These are phyloP conservation scores for Verticillium alfalfae DNA, from an alignment of 2,329 filamentous ascomycete genomes.

Conservation along the genomic window DNA sequence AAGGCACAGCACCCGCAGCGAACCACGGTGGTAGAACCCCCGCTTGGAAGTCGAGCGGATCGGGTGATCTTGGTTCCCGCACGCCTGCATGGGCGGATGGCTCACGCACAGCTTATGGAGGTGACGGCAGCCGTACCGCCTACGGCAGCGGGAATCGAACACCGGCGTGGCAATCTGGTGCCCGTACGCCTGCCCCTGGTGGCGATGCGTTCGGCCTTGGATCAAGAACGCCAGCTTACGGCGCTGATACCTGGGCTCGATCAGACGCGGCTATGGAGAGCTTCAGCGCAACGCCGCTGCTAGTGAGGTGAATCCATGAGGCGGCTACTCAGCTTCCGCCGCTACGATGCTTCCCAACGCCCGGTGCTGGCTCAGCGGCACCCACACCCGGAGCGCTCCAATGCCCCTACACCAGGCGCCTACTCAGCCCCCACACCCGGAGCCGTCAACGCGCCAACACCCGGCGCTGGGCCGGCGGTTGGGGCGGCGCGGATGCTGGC, in stretches of 20 bases:
- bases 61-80: slow-evolving; percentile 47
- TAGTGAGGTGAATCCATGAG: slow-evolving; percentile 56
- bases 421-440: slow-evolving; percentile 60
- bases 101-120: slow-evolving; percentile 62
- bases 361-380: slow-evolving; percentile 53
- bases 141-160: slow-evolving; percentile 71
- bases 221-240: slow-evolving; percentile 64
- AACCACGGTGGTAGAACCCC: slow-evolving; percentile 52
- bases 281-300: slow-evolving; percentile 50
- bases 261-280: too few relatives aligned
- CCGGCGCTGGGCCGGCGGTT: slow-evolving; percentile 51
- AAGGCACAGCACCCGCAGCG: slow-evolving; percentile 43
- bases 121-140: slow-evolving; percentile 68
- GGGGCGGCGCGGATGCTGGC: slow-evolving; percentile 56
- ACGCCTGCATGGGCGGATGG: slow-evolving; percentile 69
- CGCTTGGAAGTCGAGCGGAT: slow-evolving; percentile 45
- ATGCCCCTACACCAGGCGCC: slow-evolving; percentile 67
- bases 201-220: slow-evolving; percentile 55
- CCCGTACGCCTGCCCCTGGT: slow-evolving; percentile 57
- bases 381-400: slow-evolving; percentile 56
- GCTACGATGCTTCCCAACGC: slow-evolving; percentile 70
- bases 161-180: slow-evolving; percentile 73
- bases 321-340: slow-evolving; percentile 42
- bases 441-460: slow-evolving; percentile 61
- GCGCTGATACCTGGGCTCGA: slow-evolving; percentile 57